Percentiles rank a stretch among this genome's conserved stretches.
Evolutionary conservation across 2,329 filamentous ascomycete species (phyloP).

Genomic region (Xylariales sp.): DNA sequence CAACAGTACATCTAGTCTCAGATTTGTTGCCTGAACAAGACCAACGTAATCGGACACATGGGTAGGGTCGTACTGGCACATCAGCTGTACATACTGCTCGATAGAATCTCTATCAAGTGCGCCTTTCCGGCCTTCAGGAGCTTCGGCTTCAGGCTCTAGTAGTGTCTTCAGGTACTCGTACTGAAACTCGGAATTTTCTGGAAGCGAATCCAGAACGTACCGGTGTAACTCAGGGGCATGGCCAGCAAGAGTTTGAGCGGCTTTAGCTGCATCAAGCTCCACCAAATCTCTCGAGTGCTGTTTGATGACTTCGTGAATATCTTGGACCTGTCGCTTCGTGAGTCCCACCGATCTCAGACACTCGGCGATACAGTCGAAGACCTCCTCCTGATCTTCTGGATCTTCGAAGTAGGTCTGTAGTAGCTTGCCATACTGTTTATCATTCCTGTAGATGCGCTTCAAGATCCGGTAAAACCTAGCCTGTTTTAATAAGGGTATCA

Average conservation of each 20-base stretch:
- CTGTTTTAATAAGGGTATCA: conserved; percentile 73
- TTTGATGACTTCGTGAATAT: conserved; percentile 64
- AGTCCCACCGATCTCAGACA: conserved; percentile 64
- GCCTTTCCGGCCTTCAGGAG: conserved; percentile 25
- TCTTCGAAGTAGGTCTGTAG: conserved; percentile 84
- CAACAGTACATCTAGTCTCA: conserved; percentile 74
- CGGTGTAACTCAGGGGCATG: conserved; percentile 62
- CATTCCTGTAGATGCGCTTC: conserved; percentile 78
- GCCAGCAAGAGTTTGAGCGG: conserved; percentile 60
- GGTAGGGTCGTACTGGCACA: conserved; percentile 78
- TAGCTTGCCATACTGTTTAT: conserved; percentile 75
- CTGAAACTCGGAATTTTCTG: conserved; percentile 59
- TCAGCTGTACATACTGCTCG: conserved; percentile 82
- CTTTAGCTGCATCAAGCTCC: conserved; percentile 58
- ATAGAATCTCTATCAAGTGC: conserved; percentile 56
- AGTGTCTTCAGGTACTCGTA: conserved; percentile 73
- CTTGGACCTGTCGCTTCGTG: conserved; percentile 64
- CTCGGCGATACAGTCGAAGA: conserved; percentile 76
- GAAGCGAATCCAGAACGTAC: conserved; percentile 58
- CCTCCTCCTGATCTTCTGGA: conserved; percentile 63
- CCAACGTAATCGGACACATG: conserved; percentile 86
- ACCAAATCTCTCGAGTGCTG: conserved; percentile 63
- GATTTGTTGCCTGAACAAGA: conserved; percentile 67
- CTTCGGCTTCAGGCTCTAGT: conserved; percentile 55
- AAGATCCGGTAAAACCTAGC: conserved; percentile 88